Evolutionary conservation across 2,329 filamentous ascomycete species (phyloP).

Genomic region (Pyrenochaeta sp.): DNA sequence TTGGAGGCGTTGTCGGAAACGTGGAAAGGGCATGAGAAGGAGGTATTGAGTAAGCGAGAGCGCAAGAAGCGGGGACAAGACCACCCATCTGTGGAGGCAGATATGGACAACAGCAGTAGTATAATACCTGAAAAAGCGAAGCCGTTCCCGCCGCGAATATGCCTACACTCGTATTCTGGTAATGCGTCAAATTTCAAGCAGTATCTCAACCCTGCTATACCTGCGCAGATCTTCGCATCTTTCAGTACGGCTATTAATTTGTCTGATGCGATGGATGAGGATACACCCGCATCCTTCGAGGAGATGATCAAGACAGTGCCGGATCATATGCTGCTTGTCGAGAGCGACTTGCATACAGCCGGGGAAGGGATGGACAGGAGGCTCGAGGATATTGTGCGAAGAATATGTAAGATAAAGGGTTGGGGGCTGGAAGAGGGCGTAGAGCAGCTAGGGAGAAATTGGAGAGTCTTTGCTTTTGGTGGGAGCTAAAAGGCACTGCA

Average conservation of each 20-base stretch:
- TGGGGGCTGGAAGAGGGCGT: constrained; percentile 81
- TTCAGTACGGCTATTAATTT: constrained; percentile 88
- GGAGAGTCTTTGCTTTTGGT: constrained; percentile 78
- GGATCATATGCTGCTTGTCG: constrained; percentile 79
- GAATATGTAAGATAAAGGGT: constrained; percentile 77
- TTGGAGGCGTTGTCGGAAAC: constrained; percentile 70
- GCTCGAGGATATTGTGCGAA: constrained; percentile 78
- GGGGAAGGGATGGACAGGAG: constrained; percentile 80
- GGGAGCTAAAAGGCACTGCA: background rate
- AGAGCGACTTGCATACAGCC: constrained; percentile 89
- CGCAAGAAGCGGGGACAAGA: constrained; percentile 41
- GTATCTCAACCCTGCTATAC: constrained; percentile 77
- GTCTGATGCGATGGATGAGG: constrained; percentile 55
- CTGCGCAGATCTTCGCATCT: constrained; percentile 83
- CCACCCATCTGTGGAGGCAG: constrained; percentile 16
- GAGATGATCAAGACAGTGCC: constrained; percentile 78
- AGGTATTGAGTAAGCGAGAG: constrained; percentile 68
- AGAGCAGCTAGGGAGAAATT: constrained; percentile 74
- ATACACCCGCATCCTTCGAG: constrained; percentile 62
- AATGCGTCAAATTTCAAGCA: constrained; percentile 77
- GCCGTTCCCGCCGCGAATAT: constrained; percentile 86
- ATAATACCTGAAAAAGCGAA: constrained; percentile 49
- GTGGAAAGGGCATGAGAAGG: constrained; percentile 76
- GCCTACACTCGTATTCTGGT: constrained; percentile 92
- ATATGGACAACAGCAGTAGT: constrained; percentile 2